A percentile compares a stretch with the other conserved stretches of the same genome.
Evolutionary conservation across 2,329 filamentous ascomycete genomes (phyloP).

Genomic region (Macrophomina tecta): DNA sequence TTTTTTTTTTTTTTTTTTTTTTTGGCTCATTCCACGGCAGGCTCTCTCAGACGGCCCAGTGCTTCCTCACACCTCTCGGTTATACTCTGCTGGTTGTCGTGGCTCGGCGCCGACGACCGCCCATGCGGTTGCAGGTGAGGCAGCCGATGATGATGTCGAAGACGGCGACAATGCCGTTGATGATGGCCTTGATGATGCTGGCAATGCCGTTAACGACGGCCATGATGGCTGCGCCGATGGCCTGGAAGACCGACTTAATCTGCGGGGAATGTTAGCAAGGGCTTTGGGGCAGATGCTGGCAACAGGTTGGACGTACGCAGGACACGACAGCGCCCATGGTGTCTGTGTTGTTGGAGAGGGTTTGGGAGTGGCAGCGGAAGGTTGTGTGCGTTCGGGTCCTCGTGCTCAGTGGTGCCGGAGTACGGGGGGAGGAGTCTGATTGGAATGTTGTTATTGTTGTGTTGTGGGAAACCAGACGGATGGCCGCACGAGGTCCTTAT

Average conservation of each 20-base stretch:
- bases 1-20: not conserved
- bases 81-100: conserved; percentile 39
- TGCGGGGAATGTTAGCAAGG: conserved; percentile 36
- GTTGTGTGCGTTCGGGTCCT: not conserved
- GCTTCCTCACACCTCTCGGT: conserved; percentile 25
- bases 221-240: conserved; percentile 55
- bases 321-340: conserved; percentile 84
- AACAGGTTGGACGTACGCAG: conserved; percentile 68
- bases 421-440: not conserved
- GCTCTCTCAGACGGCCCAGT: not conserved
- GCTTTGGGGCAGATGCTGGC: not conserved
- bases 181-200: conserved; percentile 53
- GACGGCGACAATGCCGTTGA: conserved; percentile 57
- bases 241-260: conserved; percentile 53
- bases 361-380: not conserved
- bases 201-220: conserved; percentile 55
- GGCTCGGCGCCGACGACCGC: conserved; percentile 43
- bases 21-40: not conserved
- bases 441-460: not conserved
- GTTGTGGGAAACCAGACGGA: not conserved
- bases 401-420: conserved; percentile 16
- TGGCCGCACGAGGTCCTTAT: conserved; percentile 16
- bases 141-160: conserved; percentile 57
- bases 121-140: conserved; percentile 55
- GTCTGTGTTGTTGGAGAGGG: conserved; percentile 32